Evolutionary conservation across 108 stramenopile genomes (phyloP).

Genomic region (Tribonema minus): DNA sequence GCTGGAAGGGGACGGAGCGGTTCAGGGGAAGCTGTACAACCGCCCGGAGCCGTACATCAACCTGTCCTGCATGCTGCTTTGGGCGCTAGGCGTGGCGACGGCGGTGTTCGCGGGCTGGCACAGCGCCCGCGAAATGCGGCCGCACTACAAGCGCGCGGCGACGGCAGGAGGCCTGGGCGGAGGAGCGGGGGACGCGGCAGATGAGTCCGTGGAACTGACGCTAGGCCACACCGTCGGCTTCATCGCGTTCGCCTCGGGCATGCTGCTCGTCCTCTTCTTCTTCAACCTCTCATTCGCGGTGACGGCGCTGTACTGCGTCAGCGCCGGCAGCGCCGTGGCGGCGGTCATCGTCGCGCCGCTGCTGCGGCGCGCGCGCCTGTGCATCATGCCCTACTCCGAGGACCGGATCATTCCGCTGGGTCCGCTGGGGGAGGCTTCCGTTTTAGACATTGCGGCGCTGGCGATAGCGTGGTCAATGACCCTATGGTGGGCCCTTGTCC

Average conservation of each 20-base stretch:
- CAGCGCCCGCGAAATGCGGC: not conserved
- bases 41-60: slow-evolving; percentile 16
- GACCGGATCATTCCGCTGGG: too few species aligned
- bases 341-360: slow-evolving; percentile 3
- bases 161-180: not conserved
- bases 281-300: slow-evolving; percentile 74
- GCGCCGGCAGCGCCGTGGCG: slow-evolving; percentile 11
- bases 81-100: slow-evolving; percentile 21
- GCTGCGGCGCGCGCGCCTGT: not conserved
- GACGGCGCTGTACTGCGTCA: slow-evolving; percentile 65
- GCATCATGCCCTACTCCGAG: too few species aligned
- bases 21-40: not conserved
- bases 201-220: slow-evolving; percentile 66
- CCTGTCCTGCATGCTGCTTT: slow-evolving; percentile 28
- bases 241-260: slow-evolving; percentile 66
- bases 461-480: too few species aligned
- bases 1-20: too few species aligned
- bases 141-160: not conserved
- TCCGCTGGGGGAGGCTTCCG: too few species aligned
- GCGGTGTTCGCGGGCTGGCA: slow-evolving; percentile 19
- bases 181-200: not conserved
- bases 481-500: too few species aligned
- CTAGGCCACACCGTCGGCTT: slow-evolving; percentile 73
- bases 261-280: slow-evolving; percentile 76
- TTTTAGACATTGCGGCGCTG: too few species aligned